Evolutionary conservation across 2,329 filamentous ascomycete species (phyloP).

Genomic region (Boeremia exigua): DNA sequence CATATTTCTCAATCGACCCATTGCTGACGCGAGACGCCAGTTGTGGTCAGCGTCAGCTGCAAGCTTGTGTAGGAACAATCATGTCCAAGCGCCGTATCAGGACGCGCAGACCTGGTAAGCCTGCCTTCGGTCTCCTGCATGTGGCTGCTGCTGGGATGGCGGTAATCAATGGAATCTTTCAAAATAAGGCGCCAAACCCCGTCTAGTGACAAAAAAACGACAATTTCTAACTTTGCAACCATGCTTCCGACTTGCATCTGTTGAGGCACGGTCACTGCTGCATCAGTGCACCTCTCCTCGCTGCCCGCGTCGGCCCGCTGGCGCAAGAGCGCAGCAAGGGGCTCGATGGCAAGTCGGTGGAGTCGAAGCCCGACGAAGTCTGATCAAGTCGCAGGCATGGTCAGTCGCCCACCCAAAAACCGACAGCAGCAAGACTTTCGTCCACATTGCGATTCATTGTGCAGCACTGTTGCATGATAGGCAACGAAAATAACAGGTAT

Average conservation of each 20-base stretch:
- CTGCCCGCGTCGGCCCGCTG: constrained; percentile 16
- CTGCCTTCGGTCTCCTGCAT: constrained; percentile 22
- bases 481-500: background rate
- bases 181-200: background rate
- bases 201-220: background rate
- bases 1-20: constrained; percentile 16
- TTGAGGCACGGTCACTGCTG: constrained; percentile 21
- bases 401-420: too few species aligned
- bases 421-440: too few species aligned
- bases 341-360: constrained; percentile 1
- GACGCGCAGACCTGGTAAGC: constrained; percentile 13
- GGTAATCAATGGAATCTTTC: constrained; percentile 10
- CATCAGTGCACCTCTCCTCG: constrained; percentile 19
- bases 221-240: background rate
- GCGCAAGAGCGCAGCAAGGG: constrained; percentile 15
- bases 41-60: constrained; percentile 18
- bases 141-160: constrained; percentile 15
- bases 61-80: constrained; percentile 17
- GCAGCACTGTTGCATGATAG: background rate
- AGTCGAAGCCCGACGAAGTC: background rate
- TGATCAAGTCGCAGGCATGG: background rate
- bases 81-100: constrained; percentile 18
- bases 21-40: constrained; percentile 30
- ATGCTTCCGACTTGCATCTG: constrained; percentile 16
- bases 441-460: too few species aligned